These are phyloP conservation scores for Phycomyces nitens DNA, from an alignment of 192 early-diverging fungal genomes.

Conservation along the genomic window DNA sequence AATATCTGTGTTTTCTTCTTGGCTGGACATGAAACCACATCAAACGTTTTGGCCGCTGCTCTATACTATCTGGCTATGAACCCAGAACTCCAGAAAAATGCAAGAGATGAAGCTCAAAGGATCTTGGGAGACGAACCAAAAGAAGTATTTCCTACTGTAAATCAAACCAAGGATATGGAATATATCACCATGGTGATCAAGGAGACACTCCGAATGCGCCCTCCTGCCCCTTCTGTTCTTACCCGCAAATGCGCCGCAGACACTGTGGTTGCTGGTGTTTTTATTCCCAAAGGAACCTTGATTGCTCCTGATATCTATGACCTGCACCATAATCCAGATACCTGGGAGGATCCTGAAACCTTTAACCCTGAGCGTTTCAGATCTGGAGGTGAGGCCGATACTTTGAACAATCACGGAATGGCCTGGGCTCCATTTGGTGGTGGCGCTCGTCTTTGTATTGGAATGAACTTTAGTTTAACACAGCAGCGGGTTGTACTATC, in stretches of 20 bases:
- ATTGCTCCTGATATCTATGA: conserved; percentile 20
- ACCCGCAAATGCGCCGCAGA: conserved; percentile 19
- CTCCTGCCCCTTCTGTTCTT: not conserved
- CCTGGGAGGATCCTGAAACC: conserved; percentile 22
- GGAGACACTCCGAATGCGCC: conserved; percentile 20
- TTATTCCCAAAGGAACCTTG: conserved; percentile 44
- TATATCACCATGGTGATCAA: conserved; percentile 29
- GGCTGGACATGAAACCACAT: conserved; percentile 20
- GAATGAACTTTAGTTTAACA: conserved; percentile 55
- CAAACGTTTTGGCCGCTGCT: conserved; percentile 3
- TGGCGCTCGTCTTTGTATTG: conserved; percentile 55
- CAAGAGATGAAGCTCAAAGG: conserved; percentile 22
- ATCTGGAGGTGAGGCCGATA: conserved; percentile 14
- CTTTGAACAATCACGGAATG: not conserved
- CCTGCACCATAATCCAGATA: conserved; percentile 20
- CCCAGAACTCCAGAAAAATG: conserved; percentile 27
- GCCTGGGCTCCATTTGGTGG: conserved; percentile 52
- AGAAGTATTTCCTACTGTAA: conserved; percentile 21
- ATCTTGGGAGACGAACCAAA: conserved; percentile 21
- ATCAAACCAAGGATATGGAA: conserved; percentile 18
- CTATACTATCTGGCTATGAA: conserved; percentile 20
- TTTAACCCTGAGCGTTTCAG: conserved; percentile 33
- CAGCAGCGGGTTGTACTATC: conserved; percentile 56
- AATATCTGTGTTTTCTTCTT: not conserved
- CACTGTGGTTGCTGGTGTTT: conserved; percentile 27